Conservation (phyloP, 768 basidiomycete genomes). For the Suillus sp. region DNA sequence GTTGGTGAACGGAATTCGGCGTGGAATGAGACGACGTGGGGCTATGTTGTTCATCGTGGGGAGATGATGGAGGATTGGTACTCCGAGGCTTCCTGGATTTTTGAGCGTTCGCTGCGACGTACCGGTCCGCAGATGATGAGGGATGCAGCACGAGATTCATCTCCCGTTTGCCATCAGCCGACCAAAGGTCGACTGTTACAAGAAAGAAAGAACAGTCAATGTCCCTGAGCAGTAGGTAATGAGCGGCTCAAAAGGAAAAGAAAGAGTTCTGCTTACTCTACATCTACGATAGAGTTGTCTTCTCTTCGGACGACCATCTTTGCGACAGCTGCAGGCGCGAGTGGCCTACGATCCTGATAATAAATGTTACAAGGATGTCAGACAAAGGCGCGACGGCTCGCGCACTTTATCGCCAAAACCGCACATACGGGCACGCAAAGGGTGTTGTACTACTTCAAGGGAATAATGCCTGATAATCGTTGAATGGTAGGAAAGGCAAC, state of each 20-base stretch:
- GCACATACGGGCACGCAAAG: conserved; percentile 90
- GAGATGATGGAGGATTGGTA: conserved; percentile 39
- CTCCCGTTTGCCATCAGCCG: conserved; percentile 76
- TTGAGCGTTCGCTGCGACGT: conserved; percentile 46
- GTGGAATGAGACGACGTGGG: conserved; percentile 49
- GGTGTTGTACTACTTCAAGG: conserved; percentile 85
- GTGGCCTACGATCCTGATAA: conserved; percentile 81
- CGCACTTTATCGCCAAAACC: conserved; percentile 94
- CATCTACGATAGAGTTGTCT: conserved; percentile 67
- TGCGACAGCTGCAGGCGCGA: conserved; percentile 88
- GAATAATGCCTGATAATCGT: conserved; percentile 66
- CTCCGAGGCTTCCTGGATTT: conserved; percentile 40
- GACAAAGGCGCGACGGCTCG: conserved; percentile 17
- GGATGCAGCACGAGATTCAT: conserved; percentile 91
- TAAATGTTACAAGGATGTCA: conserved; percentile 18
- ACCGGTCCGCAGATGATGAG: conserved; percentile 68
- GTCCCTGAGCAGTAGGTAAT: conserved; percentile 49
- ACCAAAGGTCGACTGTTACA: conserved; percentile 93
- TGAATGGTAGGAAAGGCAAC: conserved; percentile 14
- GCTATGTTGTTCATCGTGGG: conserved; percentile 42
- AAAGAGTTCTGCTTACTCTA: conserved; percentile 58
- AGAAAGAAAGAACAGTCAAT: conserved; percentile 88
- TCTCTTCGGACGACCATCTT: conserved; percentile 76
- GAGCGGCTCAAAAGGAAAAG: conserved; percentile 10
- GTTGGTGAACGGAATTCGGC: conserved; percentile 49